phyloP scores from a whole-genome alignment of 2,329 filamentous ascomycete genomes.

The Lomentospora prolificans region DNA sequence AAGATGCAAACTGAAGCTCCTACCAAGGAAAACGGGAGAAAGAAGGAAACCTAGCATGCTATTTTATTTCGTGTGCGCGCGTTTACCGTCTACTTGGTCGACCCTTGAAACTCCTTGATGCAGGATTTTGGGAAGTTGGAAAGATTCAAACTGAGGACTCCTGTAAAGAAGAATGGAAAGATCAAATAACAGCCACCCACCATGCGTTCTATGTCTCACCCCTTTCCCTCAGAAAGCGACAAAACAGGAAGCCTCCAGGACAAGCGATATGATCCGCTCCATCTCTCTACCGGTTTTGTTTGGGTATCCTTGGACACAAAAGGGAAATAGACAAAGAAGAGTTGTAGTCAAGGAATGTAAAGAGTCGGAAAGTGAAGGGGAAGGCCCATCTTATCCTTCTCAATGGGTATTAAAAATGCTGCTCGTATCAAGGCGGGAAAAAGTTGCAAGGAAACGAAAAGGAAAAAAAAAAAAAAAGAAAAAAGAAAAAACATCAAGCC shows the following conservation, averaged over 20 bases:
- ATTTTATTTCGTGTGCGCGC: not conserved
- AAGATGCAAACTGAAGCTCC: not conserved
- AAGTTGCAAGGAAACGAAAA: not conserved
- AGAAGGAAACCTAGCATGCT: not conserved
- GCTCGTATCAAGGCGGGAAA: not conserved
- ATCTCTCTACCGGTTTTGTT: not conserved
- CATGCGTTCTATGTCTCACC: not conserved
- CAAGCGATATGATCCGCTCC: not conserved
- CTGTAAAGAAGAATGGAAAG: not conserved
- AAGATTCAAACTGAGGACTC: too few relatives aligned
- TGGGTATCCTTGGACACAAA: constrained; percentile 1
- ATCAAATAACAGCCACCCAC: not conserved
- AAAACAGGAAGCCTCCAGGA: not conserved
- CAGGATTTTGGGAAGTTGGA: too few relatives aligned
- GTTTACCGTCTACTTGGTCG: not conserved
- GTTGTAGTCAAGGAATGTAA: not conserved
- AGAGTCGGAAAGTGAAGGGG: not conserved
- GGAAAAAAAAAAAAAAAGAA: not conserved
- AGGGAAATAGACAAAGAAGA: not conserved
- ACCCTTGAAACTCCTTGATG: not conserved
- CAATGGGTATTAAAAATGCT: not conserved
- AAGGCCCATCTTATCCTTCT: not conserved
- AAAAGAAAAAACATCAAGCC: not conserved
- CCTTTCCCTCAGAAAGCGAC: not conserved
- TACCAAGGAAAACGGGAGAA: not conserved